Conservation (phyloP, 176 grass and related monocot genomes). For the Bonia amplexicaulis region DNA sequence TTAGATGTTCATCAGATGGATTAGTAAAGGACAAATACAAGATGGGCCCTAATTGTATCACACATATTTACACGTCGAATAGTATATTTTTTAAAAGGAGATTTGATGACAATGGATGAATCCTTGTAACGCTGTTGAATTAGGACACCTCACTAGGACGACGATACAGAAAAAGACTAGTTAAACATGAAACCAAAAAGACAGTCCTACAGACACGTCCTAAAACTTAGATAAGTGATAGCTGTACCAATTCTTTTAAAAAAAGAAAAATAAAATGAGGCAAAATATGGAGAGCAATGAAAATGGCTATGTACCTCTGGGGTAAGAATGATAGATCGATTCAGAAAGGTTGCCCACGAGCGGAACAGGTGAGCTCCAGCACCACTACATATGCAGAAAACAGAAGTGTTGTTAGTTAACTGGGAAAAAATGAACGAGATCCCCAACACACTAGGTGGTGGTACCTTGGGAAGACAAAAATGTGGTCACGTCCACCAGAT, state of each 20-base stretch:
- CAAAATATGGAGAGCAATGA: background rate
- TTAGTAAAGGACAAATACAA: background rate
- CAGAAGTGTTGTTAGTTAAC: background rate
- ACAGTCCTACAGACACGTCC: background rate
- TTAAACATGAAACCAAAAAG: conserved; percentile 1
- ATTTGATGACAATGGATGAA: background rate
- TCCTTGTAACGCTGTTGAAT: background rate
- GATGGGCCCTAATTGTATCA: background rate
- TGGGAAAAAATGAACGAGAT: background rate
- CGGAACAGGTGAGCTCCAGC: conserved; percentile 89
- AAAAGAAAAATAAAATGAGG: background rate
- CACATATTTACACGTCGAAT: background rate
- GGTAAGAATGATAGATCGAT: conserved; percentile 92
- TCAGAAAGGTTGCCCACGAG: conserved; percentile 80
- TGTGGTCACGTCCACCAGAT: conserved; percentile 87
- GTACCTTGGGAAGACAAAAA: conserved; percentile 98
- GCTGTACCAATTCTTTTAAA: background rate
- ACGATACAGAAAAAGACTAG: background rate
- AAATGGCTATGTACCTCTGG: conserved; percentile 60
- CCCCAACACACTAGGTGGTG: background rate
- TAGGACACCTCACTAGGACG: background rate
- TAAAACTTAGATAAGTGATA: background rate
- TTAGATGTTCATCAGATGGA: background rate
- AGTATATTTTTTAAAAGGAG: background rate
- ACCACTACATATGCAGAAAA: conserved; percentile 54